These are phyloP conservation scores for Emericellopsis terricola DNA, from an alignment of 495 filamentous ascomycete species.

Conservation along the genomic window DNA sequence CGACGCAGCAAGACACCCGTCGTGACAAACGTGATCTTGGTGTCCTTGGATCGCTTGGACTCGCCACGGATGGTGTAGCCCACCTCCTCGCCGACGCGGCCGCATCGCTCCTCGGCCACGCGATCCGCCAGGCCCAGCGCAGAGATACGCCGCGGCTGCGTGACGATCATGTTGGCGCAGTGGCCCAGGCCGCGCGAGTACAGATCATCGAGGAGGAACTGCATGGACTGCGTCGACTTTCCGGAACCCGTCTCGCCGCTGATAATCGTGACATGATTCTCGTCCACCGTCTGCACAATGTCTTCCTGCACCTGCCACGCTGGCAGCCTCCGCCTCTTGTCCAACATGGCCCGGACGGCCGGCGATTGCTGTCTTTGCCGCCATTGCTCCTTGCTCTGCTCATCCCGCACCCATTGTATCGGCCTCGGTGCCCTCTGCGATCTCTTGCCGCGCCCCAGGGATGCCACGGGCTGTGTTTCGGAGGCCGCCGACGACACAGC, in stretches of 20 bases:
- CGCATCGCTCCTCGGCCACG: constrained; percentile 81
- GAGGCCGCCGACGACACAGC: constrained; percentile 41
- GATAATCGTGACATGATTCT: constrained; percentile 81
- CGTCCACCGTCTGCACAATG: constrained; percentile 53
- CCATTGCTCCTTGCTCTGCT: constrained; percentile 26
- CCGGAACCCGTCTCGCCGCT: constrained; percentile 93
- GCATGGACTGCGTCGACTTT: constrained; percentile 92
- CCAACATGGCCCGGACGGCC: constrained; percentile 51
- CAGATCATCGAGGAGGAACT: constrained; percentile 87
- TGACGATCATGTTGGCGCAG: constrained; percentile 83
- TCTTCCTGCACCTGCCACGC: constrained; percentile 71
- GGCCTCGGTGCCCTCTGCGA: constrained; percentile 30
- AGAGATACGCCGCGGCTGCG: constrained; percentile 87
- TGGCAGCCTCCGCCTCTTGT: constrained; percentile 52
- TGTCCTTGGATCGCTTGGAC: constrained; percentile 42
- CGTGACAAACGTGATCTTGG: constrained; percentile 89
- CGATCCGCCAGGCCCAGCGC: constrained; percentile 86
- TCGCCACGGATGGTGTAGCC: constrained; percentile 93
- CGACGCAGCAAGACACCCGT: constrained; percentile 88
- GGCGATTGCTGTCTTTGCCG: constrained; percentile 25
- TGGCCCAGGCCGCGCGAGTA: constrained; percentile 58
- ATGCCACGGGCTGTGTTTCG: constrained; percentile 18
- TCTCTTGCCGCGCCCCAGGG: constrained; percentile 13
- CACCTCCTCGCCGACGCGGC: constrained; percentile 67
- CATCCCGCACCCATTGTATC: constrained; percentile 24